Evolutionary conservation across 2,329 filamentous ascomycete species (phyloP), one percentile per base, ranked within the genome.

Genomic region (Triangularia verruculosa): DNA sequence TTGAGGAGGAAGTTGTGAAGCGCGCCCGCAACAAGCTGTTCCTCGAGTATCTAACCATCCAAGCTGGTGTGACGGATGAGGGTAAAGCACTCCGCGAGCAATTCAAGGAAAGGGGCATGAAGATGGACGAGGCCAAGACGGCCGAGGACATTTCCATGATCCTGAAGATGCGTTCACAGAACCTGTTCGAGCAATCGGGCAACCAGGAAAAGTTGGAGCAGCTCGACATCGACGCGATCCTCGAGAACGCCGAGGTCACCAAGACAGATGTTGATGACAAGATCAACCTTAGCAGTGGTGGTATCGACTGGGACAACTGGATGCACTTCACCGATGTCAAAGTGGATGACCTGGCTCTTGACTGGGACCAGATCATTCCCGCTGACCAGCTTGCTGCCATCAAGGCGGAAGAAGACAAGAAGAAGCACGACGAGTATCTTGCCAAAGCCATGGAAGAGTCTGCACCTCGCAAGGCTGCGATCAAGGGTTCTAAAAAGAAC

Each of bases 331-430:
- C 95, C 1, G 95, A 99, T 76, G 94, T 98, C 76, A 98, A 98
- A 78, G 91, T 98, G 24, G 91, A 98, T 64, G 84, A 87, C 58
- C 80, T 86, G 57, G 79, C 81, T 68, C 87, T 98, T 25, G 93
- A 96, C 70, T 99, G 95, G 95, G 95, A 99, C 72, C 91, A 98
- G 69, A 99, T 99, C 71, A 98, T 99, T 70, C 96, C 95, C 0
- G 93, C 93, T 64, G 93, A 97, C 7, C 89, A 97, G 72, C 84
- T 99, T 17, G 93, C 93, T 15, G 89, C 88, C 65, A 90, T 98
- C 77, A 97, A 96, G 75, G 89, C 88, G 0, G 92, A 96, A 58
- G 94, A 98, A 72, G 91, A 96, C 69, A 88, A 89, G 75, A 90
- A 90, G 72, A 87, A 91, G 62, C 87, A 97, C 62, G 92, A 93